Evolutionary conservation across 2,329 filamentous ascomycete species (phyloP), one percentile per base, ranked within the genome.

Genomic region (Neofusicoccum kwambonambiense): DNA sequence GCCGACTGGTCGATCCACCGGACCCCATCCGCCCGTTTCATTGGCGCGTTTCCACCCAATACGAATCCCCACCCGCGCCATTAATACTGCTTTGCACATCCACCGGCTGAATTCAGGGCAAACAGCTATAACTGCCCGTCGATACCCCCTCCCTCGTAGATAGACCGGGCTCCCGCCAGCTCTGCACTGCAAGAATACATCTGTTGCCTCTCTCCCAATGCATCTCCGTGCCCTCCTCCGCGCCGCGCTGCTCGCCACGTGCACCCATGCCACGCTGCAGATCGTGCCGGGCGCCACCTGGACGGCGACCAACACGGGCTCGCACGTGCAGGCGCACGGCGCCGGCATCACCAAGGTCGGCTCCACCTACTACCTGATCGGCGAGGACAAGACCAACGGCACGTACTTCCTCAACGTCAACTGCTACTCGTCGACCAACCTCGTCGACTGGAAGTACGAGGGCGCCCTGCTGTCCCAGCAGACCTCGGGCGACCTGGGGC

Each of bases 331-430:
- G 77, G 88, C 88, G 0, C 88, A 90, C 70, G 88, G 88, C 1
- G 86, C 84, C 1, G 87, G 87, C 45, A 80, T 90, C n/a, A 83
- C 89, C 70, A 79, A 85, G 69, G 84, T 85, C 1, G 80, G 81
- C 49, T 80, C 78, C 9, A 84, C 82, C 0, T 91, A 86, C 78
- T 91, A 90, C 76, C 83, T 87, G 77, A 84, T 90, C 39, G 89
- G 89, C 15, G 89, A 91, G 73, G 88, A 90, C 76, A 90, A 90
- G 73, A 84, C 85, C 1, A 77, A 84, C n/a, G 87, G 87, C 27
- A 82, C 79, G 0, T 75, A 79, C 0, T 90, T 90, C 73, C 83
- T 86, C 65, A 87, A 87, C 60, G 79, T 90, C 69, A 90, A 89
- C 73, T 90, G 88, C 76, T 90, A 90, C 74, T 86, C 84, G 0